Evolutionary conservation across 805 yeast species (phyloP), one percentile per base, ranked within the genome.

Genomic region (Lachancea meyersii): DNA sequence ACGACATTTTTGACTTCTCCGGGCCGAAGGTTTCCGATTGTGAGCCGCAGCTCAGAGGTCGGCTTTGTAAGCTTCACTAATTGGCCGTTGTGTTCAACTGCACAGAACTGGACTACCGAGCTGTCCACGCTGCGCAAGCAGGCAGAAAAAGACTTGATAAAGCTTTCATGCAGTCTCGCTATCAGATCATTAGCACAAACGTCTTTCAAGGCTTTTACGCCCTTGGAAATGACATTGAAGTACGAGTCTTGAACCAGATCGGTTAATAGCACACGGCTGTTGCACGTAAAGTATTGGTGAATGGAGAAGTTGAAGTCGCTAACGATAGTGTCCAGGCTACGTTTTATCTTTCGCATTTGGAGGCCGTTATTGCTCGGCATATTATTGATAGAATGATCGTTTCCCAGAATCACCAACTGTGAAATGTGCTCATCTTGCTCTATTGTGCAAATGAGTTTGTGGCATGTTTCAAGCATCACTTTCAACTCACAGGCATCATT

Each of bases 381-480:
- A 13, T 8, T 4, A 14, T n/a, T 14, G 4, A 19, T 23, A 11
- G 31, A n/a, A 26, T 37, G 26, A 34, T 40, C 43, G 18, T 31
- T 36, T 13, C 49, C 47, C 18, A 46, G 14, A 2, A 46, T 20
- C 6, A 46, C 35, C 23, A 46, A 18, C 21, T 46, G 48, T 23
- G 38, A 32, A 11, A 22, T 23, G 27, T 32, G 33, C 13, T 39
- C 47, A n/a, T 39, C 35, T 21, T 41, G 48, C 31, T 45, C 39
- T 40, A 44, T 34, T 20, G 48, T 52, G 33, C 50, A 45, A 21
- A 52, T 42, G 27, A 61, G 45, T 20, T 55, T 53, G 30, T 45
- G 43, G 41, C 59, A 48, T 7, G 63, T 56, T 23, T 51, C 53
- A 24, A 60, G 39, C 41, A 49, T 53, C n/a, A 44, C 40, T 5